Conservation (phyloP, 176 grass and related monocot genomes). For the Zoysia pacifica region DNA sequence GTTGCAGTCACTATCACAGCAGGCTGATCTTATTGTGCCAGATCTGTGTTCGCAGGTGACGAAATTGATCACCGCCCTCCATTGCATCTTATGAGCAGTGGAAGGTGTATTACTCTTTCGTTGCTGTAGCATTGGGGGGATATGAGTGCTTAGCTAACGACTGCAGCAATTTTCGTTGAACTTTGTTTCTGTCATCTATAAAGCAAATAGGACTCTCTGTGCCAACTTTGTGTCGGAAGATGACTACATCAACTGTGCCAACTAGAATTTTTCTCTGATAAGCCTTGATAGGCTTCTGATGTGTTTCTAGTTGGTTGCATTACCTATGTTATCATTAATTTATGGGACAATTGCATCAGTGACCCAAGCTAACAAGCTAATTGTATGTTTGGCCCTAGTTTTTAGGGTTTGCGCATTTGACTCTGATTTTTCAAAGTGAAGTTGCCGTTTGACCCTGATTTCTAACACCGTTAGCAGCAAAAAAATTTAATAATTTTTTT, state of each 20-base stretch:
- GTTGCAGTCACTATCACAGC: slow-evolving; percentile 72
- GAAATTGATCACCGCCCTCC: slow-evolving; percentile 34
- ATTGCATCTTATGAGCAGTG: slow-evolving; percentile 10
- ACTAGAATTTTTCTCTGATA: slow-evolving; percentile 16
- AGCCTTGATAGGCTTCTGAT: slow-evolving; percentile 38
- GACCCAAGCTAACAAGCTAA: too few relatives aligned
- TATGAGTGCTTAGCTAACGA: slow-evolving; percentile 1
- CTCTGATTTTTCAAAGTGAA: too few relatives aligned
- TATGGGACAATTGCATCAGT: too few relatives aligned
- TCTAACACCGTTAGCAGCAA: too few relatives aligned
- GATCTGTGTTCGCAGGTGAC: slow-evolving; percentile 78
- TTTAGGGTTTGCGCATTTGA: too few relatives aligned
- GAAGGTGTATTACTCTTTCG: slow-evolving; percentile 10
- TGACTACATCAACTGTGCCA: slow-evolving; percentile 59
- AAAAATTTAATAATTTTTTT: too few relatives aligned
- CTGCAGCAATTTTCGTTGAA: neutral
- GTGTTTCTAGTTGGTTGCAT: slow-evolving; percentile 33
- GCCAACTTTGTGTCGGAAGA: slow-evolving; percentile 96
- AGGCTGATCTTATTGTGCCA: slow-evolving; percentile 44
- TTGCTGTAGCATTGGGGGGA: slow-evolving; percentile 43
- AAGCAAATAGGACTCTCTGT: slow-evolving; percentile 82
- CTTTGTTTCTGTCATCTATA: slow-evolving; percentile 61
- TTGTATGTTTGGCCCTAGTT: neutral
- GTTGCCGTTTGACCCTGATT: too few relatives aligned
- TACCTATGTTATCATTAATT: neutral